Percentiles rank a stretch among this genome's conserved stretches.
These are phyloP conservation scores for Colletotrichum cuscutae DNA, from an alignment of 2,329 filamentous ascomycete genomes.

Conservation along the genomic window DNA sequence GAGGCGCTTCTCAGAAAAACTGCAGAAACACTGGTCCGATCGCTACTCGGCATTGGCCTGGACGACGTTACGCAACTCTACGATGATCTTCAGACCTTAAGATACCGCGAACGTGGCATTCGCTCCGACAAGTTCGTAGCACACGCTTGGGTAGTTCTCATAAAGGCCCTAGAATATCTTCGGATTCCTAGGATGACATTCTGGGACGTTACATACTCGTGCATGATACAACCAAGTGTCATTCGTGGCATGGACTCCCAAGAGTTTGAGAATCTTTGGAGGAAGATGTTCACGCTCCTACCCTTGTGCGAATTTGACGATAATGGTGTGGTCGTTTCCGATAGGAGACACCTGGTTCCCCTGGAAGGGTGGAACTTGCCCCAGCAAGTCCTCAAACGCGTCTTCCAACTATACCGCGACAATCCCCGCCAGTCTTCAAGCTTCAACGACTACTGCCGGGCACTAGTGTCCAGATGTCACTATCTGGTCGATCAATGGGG, in stretches of 20 bases:
- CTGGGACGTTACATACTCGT: constrained; percentile 66
- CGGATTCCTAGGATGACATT: constrained; percentile 64
- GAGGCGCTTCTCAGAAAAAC: constrained; percentile 61
- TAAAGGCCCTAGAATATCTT: constrained; percentile 62
- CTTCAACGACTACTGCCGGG: constrained; percentile 74
- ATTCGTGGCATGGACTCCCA: constrained; percentile 53
- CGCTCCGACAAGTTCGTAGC: constrained; percentile 54
- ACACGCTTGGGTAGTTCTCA: constrained; percentile 69
- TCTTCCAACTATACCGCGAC: constrained; percentile 68
- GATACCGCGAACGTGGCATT: constrained; percentile 63
- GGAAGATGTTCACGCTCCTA: constrained; percentile 67
- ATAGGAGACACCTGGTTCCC: constrained; percentile 47
- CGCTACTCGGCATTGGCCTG: constrained; percentile 56
- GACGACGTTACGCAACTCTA: constrained; percentile 58
- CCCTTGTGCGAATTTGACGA: constrained; percentile 70
- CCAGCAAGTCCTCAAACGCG: constrained; percentile 64
- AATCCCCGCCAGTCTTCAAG: constrained; percentile 65
- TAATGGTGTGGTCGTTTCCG: constrained; percentile 57
- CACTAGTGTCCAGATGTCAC: constrained; percentile 69
- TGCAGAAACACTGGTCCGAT: constrained; percentile 48
- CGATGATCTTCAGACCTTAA: constrained; percentile 55
- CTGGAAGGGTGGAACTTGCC: constrained; percentile 71
- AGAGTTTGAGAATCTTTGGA: constrained; percentile 67
- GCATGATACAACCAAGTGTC: constrained; percentile 49
- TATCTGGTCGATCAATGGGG: constrained; percentile 73